Conservation (phyloP, 2,329 filamentous ascomycete species). For the Fusarium solani-melongenae region DNA sequence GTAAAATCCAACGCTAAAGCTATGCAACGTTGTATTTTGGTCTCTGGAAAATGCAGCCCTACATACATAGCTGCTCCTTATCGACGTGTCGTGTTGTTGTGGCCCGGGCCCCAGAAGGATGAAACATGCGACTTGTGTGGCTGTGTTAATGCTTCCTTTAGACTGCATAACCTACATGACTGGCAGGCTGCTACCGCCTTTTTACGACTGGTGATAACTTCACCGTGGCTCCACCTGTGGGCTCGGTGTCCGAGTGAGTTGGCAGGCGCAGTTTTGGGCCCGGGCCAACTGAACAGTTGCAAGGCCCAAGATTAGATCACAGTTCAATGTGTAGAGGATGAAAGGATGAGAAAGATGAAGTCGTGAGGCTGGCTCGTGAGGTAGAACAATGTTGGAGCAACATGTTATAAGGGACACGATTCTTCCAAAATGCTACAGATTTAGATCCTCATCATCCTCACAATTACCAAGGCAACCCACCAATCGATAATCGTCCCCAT, state of each 20-base stretch:
- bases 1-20: background rate
- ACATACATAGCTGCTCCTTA: background rate
- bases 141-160: background rate
- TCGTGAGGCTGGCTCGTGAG: background rate
- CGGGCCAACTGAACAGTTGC: background rate
- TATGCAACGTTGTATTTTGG: background rate
- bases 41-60: accelerated
- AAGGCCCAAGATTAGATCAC: background rate
- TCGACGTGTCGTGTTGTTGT: background rate
- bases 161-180: background rate
- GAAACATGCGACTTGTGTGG: slow-evolving; percentile 6
- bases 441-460: background rate
- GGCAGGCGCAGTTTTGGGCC: background rate
- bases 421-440: background rate
- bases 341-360: background rate
- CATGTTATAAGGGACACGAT: background rate
- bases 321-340: background rate
- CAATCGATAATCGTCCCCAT: background rate
- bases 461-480: background rate
- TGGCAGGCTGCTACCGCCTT: background rate
- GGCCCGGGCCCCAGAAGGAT: background rate
- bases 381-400: no score
- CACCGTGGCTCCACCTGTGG: background rate
- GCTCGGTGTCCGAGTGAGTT: background rate
- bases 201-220: background rate